phyloP scores from a whole-genome alignment of 257 asterid genomes.

The Leptodermis oblonga region DNA sequence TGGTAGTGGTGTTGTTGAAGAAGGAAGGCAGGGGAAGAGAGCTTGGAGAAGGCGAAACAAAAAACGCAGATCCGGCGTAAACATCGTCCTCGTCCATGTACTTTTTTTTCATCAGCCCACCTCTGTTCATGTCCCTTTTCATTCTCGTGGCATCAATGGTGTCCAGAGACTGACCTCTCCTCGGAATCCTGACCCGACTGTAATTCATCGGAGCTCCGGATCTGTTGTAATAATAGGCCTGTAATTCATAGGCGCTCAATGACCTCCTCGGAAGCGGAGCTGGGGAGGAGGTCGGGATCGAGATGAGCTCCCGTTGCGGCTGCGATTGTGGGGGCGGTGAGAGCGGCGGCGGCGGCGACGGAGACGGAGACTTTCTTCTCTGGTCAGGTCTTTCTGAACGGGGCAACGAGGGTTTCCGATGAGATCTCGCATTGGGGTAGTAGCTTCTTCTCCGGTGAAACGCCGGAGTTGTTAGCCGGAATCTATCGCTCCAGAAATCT shows the following conservation, averaged over 20 bases:
- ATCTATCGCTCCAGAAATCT: conserved; percentile 30
- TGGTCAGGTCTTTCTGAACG: conserved; percentile 20
- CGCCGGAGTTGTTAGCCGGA: conserved; percentile 16
- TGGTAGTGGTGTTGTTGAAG: conserved; percentile 16
- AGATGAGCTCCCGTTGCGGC: neutral
- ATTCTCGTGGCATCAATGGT: conserved; percentile 30
- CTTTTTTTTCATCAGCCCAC: neutral
- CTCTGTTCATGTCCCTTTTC: conserved; percentile 13
- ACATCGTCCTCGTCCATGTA: conserved; percentile 18
- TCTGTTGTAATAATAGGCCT: conserved; percentile 1
- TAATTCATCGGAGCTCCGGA: neutral
- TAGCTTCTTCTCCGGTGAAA: conserved; percentile 24
- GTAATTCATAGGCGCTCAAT: conserved; percentile 15
- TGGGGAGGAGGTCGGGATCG: neutral
- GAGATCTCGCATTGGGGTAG: neutral
- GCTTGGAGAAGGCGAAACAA: conserved; percentile 65
- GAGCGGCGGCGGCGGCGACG: neutral
- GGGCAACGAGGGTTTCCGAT: conserved; percentile 16
- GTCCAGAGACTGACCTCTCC: conserved; percentile 50
- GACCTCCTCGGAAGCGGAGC: conserved; percentile 12
- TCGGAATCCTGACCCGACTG: conserved; percentile 19
- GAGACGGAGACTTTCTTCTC: conserved; percentile 8
- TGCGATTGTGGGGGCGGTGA: neutral
- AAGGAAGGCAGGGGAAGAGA: conserved; percentile 68
- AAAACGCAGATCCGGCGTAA: conserved; percentile 68